Conservation (phyloP, 768 basidiomycete species). For the Pleurotus pulmonarius region DNA sequence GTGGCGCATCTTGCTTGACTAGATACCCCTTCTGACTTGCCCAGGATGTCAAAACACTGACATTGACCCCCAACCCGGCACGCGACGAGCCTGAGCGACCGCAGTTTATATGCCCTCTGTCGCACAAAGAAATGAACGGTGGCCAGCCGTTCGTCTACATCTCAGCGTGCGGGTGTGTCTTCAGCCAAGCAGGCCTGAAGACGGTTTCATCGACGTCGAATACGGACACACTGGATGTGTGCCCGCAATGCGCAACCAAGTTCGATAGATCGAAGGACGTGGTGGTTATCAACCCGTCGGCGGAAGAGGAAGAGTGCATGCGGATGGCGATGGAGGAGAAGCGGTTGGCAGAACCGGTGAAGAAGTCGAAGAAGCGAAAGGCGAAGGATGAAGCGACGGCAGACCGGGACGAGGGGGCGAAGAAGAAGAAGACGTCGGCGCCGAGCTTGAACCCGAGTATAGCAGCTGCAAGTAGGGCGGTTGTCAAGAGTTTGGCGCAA, state of each 20-base stretch:
- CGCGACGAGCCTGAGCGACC: conserved; percentile 42
- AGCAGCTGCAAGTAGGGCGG: conserved; percentile 58
- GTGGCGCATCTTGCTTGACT: conserved; percentile 17
- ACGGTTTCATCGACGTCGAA: conserved; percentile 44
- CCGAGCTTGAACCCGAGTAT: conserved; percentile 52
- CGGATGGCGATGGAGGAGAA: conserved; percentile 50
- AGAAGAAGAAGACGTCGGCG: conserved; percentile 26
- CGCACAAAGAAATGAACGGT: conserved; percentile 94
- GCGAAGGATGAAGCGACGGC: conserved; percentile 21
- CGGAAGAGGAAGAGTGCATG: conserved; percentile 64
- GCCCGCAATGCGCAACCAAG: conserved; percentile 75
- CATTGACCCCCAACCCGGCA: conserved; percentile 59
- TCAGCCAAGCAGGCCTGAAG: conserved; percentile 80
- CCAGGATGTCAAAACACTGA: conserved; percentile 87
- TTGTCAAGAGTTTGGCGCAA: conserved; percentile 66
- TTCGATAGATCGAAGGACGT: conserved; percentile 57
- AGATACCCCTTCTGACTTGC: not conserved
- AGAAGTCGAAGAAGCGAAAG: conserved; percentile 67
- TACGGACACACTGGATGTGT: conserved; percentile 46
- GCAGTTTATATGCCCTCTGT: conserved; percentile 88
- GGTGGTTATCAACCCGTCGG: conserved; percentile 62
- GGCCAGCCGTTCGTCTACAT: conserved; percentile 84
- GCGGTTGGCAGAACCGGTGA: conserved; percentile 52
- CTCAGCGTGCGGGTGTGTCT: conserved; percentile 83
- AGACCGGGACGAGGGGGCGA: conserved; percentile 43